These are phyloP conservation scores for Colletotrichum destructivum DNA, from an alignment of 2,329 filamentous ascomycete species.

Conservation along the genomic window DNA sequence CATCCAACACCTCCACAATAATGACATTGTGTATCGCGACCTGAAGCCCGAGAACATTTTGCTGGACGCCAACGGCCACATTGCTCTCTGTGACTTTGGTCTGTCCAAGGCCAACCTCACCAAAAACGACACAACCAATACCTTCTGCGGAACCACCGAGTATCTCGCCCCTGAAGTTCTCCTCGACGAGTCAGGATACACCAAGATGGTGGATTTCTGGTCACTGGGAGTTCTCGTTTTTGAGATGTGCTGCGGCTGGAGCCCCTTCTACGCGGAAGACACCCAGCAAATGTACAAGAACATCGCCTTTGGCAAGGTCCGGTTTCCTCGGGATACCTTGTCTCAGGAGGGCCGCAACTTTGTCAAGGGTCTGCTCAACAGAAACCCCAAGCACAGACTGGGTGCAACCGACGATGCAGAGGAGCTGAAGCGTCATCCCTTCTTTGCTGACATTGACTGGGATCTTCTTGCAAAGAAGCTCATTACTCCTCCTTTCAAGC, in stretches of 20 bases:
- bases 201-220: conserved; percentile 99
- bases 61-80: conserved; percentile 96
- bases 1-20: conserved; percentile 93
- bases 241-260: conserved; percentile 99
- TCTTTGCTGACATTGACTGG: conserved; percentile 97
- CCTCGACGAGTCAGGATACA: conserved; percentile 96
- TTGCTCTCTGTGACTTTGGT: conserved; percentile 97
- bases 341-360: conserved; percentile 97
- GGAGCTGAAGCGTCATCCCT: conserved; percentile 93
- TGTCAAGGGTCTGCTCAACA: conserved; percentile 96
- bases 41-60: conserved; percentile 98
- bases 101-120: conserved; percentile 97
- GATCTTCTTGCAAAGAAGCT: conserved; percentile 88
- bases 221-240: conserved; percentile 97
- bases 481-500: conserved; percentile 97
- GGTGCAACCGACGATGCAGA: conserved; percentile 93
- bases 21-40: conserved; percentile 98
- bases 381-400: conserved; percentile 95
- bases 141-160: conserved; percentile 98
- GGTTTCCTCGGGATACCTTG: conserved; percentile 94
- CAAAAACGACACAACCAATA: conserved; percentile 98
- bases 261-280: conserved; percentile 98
- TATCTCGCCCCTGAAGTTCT: conserved; percentile 97
- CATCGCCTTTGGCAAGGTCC: conserved; percentile 98
- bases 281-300: conserved; percentile 99